Base-by-base conservation (phyloP, 352 stramenopile species). In the Hyaloperonospora brassicae region DNA sequence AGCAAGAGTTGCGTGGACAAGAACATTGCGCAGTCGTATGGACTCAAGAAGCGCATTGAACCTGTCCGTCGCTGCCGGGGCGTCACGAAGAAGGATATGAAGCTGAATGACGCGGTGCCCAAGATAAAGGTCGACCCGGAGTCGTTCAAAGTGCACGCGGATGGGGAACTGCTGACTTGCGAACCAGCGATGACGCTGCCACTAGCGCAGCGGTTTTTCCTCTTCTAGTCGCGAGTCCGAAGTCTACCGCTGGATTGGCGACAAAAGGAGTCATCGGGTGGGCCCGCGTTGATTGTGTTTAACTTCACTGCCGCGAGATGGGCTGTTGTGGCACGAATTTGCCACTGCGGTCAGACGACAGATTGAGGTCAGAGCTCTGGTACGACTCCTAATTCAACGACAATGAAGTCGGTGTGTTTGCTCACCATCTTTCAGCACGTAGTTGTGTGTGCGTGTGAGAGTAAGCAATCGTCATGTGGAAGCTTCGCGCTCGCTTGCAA, bases 71-170 rank as follows among this genome's bases (percentile, higher is more conserved):
- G 79, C 23, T 97, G 89, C 57, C 77, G 90, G 7, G 66, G 76
- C 21, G 27, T 98, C 31, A 88, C 77, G 17, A 98, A 98, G 71
- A 84, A 91, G 35, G 88, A 98, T 73, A 98, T 98, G 96, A 86
- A 97, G 46, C 76, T 97, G 27, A 98, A 98, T 70, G 73, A 97
- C 72, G 76, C 75, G n/a, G 78, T 93, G 36, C 95, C 95, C 22
- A 86, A 95, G 51, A 94, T 98, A 52, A 71, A 82, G 23, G 95
- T 98, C 25, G 85, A 98, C 67, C 90, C 95, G 9, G 94, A 98
- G 78, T 98, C 95, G 12, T 98, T 98, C 73, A 78, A 96, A 66
- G 94, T 98, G 23, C 79, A 81, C 22, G 92, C 87, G 0, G 80
- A 98, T 72, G 91, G 87, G 8, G 79, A 97, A 57, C 44, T 86